phyloP scores from a whole-genome alignment of 1,284 basidiomycete genomes.

The Rhizoctonia solani region DNA sequence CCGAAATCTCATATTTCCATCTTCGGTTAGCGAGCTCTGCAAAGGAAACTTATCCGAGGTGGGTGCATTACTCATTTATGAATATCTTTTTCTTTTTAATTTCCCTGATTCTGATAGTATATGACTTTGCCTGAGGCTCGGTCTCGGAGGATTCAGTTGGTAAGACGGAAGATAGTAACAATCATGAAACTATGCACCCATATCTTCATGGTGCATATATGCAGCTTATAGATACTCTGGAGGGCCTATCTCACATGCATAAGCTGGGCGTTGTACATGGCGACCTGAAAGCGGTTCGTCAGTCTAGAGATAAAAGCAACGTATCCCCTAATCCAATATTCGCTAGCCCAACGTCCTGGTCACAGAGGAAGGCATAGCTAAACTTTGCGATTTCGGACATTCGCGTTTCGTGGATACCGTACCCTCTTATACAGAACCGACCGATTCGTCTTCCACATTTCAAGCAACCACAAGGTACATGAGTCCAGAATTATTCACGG shows the following conservation, averaged over 20 bases:
- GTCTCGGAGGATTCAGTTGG: constrained; percentile 10
- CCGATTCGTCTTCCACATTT: constrained; percentile 11
- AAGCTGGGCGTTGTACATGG: constrained; percentile 11
- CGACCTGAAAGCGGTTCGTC: constrained; percentile 17
- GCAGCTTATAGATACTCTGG: constrained; percentile 13
- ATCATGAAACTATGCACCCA: background rate
- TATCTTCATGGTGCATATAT: background rate
- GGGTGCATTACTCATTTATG: background rate
- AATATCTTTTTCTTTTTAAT: background rate
- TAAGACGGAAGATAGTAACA: background rate
- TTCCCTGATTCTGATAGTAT: background rate
- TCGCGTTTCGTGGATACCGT: background rate
- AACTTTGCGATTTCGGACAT: constrained; percentile 29
- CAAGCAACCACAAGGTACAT: constrained; percentile 25
- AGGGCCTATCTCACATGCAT: constrained; percentile 18
- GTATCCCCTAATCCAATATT: background rate
- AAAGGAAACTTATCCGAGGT: background rate
- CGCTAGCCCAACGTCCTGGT: constrained; percentile 12
- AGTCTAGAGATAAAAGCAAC: too few relatives aligned
- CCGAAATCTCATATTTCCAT: background rate
- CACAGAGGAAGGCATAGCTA: background rate
- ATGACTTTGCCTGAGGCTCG: background rate
- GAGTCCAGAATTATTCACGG: constrained; percentile 17
- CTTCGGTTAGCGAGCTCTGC: constrained; percentile 23
- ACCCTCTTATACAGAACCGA: background rate